Percentiles rank a stretch among this genome's conserved stretches.
phyloP scores from a whole-genome alignment of 129 eudicot species.

The Lactuca saligna region DNA sequence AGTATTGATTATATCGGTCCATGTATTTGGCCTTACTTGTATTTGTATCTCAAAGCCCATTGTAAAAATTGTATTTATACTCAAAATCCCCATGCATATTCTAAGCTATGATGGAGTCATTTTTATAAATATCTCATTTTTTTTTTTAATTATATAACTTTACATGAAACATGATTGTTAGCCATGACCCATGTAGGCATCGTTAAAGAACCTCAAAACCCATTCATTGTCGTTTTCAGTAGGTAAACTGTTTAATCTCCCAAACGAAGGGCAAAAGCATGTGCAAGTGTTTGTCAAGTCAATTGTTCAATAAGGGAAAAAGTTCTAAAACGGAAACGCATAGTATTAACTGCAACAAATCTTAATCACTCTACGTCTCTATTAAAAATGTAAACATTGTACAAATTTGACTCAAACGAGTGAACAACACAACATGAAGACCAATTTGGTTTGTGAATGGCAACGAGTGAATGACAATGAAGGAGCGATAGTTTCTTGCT shows the following conservation, averaged over 20 bases:
- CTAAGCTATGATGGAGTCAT: too few relatives aligned
- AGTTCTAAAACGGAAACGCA: background rate
- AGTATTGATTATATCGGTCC: too few relatives aligned
- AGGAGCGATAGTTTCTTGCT: background rate
- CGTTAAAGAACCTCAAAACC: background rate
- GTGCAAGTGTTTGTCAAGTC: constrained; percentile 8
- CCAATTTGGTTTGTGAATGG: background rate
- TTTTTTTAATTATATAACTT: too few relatives aligned
- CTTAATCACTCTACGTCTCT: constrained; percentile 2
- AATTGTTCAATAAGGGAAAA: background rate
- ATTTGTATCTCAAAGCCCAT: too few relatives aligned
- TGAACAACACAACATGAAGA: background rate
- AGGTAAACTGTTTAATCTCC: constrained; percentile 11
- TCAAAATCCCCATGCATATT: too few relatives aligned
- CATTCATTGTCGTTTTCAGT: background rate
- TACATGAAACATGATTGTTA: too few relatives aligned
- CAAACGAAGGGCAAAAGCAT: background rate
- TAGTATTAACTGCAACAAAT: background rate
- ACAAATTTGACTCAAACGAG: background rate
- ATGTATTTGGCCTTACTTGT: too few relatives aligned
- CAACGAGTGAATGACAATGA: background rate
- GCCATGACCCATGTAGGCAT: background rate
- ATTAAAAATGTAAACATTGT: background rate
- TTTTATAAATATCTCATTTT: too few relatives aligned
- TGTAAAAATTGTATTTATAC: too few relatives aligned